Percentiles rank a stretch among this genome's conserved stretches.
These are phyloP conservation scores for Neurospora crassa DNA, from an alignment of 2,329 filamentous ascomycete genomes.

Conservation along the genomic window DNA sequence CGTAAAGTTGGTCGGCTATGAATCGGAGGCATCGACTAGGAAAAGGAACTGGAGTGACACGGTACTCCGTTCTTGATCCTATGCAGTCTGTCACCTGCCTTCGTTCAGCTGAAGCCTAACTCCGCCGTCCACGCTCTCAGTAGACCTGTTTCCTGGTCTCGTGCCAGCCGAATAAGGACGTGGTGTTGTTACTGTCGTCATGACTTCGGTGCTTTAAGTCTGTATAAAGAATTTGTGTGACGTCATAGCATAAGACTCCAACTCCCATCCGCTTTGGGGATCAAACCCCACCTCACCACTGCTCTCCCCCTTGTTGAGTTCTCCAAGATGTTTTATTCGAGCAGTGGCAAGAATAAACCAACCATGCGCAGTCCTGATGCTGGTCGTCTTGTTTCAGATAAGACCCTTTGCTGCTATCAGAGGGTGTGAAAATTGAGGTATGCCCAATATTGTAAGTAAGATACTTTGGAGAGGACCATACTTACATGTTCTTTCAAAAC, in stretches of 20 bases:
- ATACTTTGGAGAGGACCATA: neutral
- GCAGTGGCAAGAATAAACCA: neutral
- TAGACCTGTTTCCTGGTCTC: neutral
- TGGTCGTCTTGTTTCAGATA: neutral
- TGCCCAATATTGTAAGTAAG: neutral
- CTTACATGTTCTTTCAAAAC: neutral
- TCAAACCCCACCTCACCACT: neutral
- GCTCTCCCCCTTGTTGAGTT: neutral
- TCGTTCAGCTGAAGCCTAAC: neutral
- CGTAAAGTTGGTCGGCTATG: neutral
- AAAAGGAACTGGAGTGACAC: neutral
- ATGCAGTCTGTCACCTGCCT: neutral
- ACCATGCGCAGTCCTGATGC: neutral
- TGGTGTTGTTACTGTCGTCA: neutral
- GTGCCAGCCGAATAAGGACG: neutral
- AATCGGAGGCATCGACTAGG: neutral
- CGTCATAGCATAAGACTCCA: neutral
- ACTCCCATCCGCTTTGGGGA: neutral
- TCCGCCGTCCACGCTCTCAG: neutral
- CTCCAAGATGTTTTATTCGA: neutral
- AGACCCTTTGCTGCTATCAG: neutral
- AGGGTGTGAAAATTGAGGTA: neutral
- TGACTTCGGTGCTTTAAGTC: neutral
- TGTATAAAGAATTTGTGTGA: neutral
- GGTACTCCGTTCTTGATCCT: neutral